Conservation (phyloP, 129 eudicot species). For the Helichrysum umbraculigerum region DNA sequence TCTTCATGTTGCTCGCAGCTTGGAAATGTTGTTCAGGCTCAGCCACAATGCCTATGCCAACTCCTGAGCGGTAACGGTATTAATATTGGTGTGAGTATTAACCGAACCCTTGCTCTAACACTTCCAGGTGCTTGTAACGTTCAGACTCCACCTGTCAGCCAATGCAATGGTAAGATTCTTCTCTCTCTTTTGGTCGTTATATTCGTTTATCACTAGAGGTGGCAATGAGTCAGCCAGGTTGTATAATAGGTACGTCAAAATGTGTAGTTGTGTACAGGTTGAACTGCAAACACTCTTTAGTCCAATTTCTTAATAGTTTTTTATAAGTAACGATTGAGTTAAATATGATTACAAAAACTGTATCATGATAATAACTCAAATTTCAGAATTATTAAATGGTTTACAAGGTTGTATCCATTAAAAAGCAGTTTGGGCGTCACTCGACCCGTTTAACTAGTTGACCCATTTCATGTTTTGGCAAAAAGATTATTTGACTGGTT, state of each 20-base stretch:
- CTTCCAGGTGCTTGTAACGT: constrained; percentile 67
- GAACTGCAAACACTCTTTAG: background rate
- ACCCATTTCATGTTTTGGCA: background rate
- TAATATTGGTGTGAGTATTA: constrained; percentile 49
- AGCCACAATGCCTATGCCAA: constrained; percentile 70
- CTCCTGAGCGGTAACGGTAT: constrained; percentile 46
- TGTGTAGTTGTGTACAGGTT: background rate
- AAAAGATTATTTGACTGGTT: background rate
- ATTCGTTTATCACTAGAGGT: background rate
- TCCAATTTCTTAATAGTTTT: background rate
- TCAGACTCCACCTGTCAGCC: constrained; percentile 67
- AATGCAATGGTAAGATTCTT: constrained; percentile 51
- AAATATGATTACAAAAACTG: background rate
- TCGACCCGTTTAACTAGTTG: background rate
- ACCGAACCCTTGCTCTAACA: constrained; percentile 57
- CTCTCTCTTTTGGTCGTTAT: background rate
- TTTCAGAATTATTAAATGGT: background rate
- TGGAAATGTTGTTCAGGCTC: constrained; percentile 51
- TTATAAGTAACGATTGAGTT: background rate
- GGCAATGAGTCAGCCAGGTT: background rate
- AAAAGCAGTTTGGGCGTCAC: background rate
- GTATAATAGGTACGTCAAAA: background rate
- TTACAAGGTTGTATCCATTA: background rate
- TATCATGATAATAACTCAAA: background rate
- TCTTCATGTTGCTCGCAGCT: constrained; percentile 78